Base-by-base conservation (phyloP, 345 rosid species). In the Hirschfeldia incana region DNA sequence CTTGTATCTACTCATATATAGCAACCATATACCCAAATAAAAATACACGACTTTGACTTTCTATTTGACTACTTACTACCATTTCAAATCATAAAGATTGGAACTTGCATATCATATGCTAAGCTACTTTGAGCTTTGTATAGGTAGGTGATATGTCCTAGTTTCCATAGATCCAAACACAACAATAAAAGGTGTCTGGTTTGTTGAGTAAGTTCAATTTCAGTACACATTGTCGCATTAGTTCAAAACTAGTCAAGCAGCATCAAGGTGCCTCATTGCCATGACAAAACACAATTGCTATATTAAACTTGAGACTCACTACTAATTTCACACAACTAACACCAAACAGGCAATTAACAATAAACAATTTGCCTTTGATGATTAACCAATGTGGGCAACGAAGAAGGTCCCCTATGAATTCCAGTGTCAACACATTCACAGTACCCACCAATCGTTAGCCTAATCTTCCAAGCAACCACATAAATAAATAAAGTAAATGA, bases 21-120 rank as follows among this genome's bases (percentile, higher is more conserved):
- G 21, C 64, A 74, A 74, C 69, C 12, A 51, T 34, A 44, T 7
- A 49, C 51, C 17, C 44, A 74, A 51, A 16, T 49, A 16, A 61
- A 73, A 17, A 44, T 4, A 37, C n/a, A n/a, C n/a, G n/a, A 44
- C 15, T 51, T 70, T 76, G 67, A 78, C 67, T 72, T 28, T 37
- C 16, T 15, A 10, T 72, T 66, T 16, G 32, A 67, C 74, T 73
- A 33, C 37, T 60, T 60, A 44, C 32, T 58, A 9, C 17, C 76
- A 5, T 78, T 32, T 37, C 32, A 63, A 62, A 33, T 9, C 4
- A 49, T 37, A 32, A 72, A 29, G 3, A 33, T n/a, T 16, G 60
- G 37, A 55, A 64, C 61, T 63, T 70, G 42, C 55, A 26, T 76
- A 32, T 44, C 42, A 39, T 39, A 39, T 16, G 1, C 39, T 59